Evolutionary conservation across 495 filamentous ascomycete species (phyloP), one percentile per base, ranked within the genome.

Genomic region (Podospora fimiseda): DNA sequence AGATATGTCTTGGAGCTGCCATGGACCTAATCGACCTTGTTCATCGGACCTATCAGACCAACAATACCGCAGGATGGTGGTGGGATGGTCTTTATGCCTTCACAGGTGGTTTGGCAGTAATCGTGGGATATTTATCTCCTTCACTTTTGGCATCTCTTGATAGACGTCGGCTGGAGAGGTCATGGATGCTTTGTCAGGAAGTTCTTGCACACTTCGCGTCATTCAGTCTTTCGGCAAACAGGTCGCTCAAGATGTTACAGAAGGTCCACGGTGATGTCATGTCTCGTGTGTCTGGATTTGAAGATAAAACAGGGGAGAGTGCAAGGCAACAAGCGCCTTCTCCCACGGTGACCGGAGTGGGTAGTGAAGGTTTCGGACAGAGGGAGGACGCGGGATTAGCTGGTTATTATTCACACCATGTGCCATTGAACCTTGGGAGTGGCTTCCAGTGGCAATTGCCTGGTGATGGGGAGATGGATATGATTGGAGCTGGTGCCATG

Each of bases 11-110:
- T 1, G 51, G 42, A 3, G 57, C 71, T 7, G 74, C 73, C 2
- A 60, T 71, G 18, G 70, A 75, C 18, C 54, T 77, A 1, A 63
- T 73, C 2, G 67, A 65, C 1, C 58, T 71, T 11, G 59, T 74
- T 2, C 60, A 70, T 43, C 51, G 62, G 13, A 74, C 72, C 5
- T 74, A 74, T 41, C 57, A 49, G 15, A 73, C 73, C 2, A 56
- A 61, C 4, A 45, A 56, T 3, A 71, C 73, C 13, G 70, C 68
- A 33, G 66, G 73, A 3, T 77, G 74, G 74, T 77, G 74, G 71
- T 76, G 72, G 51, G 73, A 72, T 58, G 70, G 66, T 2, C 69
- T 74, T 15, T 77, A 74, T 54, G 66, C 66, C 23, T 72, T 71
- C 9, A 74, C 72, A 2, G 70, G 68, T 13, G 73, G 65, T 1